Evolutionary conservation across 169 alveolate species (phyloP), one percentile per base, ranked within the genome.

Genomic region (Plasmodium adleri): DNA sequence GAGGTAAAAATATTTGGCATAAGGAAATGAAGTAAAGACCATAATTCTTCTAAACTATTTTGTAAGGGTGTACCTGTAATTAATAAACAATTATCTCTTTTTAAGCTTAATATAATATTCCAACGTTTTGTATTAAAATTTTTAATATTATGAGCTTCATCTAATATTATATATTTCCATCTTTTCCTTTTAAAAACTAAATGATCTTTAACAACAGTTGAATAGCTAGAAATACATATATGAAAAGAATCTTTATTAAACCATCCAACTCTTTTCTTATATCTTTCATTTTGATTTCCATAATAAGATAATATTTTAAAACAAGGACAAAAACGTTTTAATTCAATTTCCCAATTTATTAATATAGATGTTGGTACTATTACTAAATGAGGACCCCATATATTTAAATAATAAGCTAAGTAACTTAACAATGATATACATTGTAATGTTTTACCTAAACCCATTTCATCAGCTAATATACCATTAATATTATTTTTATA

Each of bases 391-490:
- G 99, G 99, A 0, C 99, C 99, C 99, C 99, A 98, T 56, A 96
- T 96, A 28, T 97, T 98, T 89, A 96, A 94, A 92, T 97, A 96
- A 67, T 98, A 96, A 1, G 99, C 99, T 83, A 99, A 92, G 85
- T 98, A 97, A n/a, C 99, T 99, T 70, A 99, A 91, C 49, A 99
- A 94, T 0, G 99, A 97, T 7, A 99, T 99, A 10, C 99, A 98
- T 93, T 98, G 99, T 49, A 99, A 97, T 10, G 99, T 99, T 90
- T 99, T 99, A 17, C 99, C 99, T 73, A 99, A 94, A 20, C 99
- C 99, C 99, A 99, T 98, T 94, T 99, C 99, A 96, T 99, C 99
- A 10, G 99, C 99, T 71, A 99, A 94, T 17, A 99, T 98, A 67
- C 99, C 99, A 95, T 98, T 98, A 68, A 98, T 94, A 39, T 97